Conservation (phyloP, 805 yeast genomes). For the Blastobotrys peoriensis region DNA sequence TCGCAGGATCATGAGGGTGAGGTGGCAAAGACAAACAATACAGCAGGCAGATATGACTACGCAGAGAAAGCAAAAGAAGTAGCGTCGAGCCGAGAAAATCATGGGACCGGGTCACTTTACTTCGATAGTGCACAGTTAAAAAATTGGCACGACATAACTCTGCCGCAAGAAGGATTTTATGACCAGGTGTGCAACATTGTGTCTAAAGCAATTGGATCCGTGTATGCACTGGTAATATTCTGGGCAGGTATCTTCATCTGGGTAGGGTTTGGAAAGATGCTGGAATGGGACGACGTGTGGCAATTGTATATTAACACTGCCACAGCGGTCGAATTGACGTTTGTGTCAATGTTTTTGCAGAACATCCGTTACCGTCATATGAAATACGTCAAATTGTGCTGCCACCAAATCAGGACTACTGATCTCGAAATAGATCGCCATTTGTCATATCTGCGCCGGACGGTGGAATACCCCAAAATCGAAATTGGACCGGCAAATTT, state of each 20-base stretch:
- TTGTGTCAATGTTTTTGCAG: not conserved
- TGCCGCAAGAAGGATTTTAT: not conserved
- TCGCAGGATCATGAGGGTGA: not conserved
- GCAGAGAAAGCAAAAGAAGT: not conserved
- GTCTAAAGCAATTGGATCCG: not conserved
- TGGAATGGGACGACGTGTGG: constrained; percentile 2
- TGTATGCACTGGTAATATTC: not conserved
- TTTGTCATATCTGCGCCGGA: not conserved
- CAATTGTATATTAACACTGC: constrained; percentile 5
- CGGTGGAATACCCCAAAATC: not conserved
- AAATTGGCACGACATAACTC: not conserved
- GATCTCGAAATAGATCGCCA: not conserved
- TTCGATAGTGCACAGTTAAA: no score
- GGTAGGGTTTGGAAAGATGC: constrained; percentile 2
- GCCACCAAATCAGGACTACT: not conserved
- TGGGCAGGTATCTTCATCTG: constrained; percentile 1
- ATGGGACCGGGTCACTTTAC: not conserved
- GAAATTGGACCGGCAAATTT: not conserved
- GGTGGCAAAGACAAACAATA: no score
- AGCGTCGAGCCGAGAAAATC: not conserved
- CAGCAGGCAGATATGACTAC: no score
- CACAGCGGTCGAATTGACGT: constrained; percentile 1
- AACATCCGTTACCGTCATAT: constrained; percentile 3
- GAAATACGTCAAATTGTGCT: constrained; percentile 2
- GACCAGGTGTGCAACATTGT: not conserved